Base-by-base conservation (phyloP, 2,329 filamentous ascomycete genomes). In the Stachybotrys chartarum region DNA sequence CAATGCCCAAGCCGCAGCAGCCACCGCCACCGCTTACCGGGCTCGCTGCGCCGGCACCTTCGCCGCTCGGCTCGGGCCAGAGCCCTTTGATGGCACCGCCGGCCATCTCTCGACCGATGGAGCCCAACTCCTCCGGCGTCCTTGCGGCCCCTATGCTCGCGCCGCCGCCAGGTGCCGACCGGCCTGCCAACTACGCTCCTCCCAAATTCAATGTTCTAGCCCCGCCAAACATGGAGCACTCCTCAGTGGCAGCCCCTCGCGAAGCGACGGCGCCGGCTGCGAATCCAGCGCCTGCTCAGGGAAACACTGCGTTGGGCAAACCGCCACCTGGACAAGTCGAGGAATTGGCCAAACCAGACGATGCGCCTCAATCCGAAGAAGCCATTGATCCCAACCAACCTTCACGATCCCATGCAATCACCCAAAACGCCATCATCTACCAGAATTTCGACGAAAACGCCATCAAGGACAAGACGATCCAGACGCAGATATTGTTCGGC, bases 371-470 rank as follows among this genome's bases (percentile, higher is more conserved):
- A 54, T 49, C 58, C 53, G 50, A 59, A 55, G 54, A 61, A 55
- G 57, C 57, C 7, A 45, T 59, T 17, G 61, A 63, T 31, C 54
- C 63, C 30, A 61, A 58, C n/a, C n/a, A 59, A 30, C 53, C 55
- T 60, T 67, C 61, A 6, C 30, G 55, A 18, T 49, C 56, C 12
- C 59, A 61, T 12, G 61, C 64, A 3, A 61, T 66, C 17, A 69
- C 63, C 3, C 79, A 85, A 50, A 79, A 79, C 61, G 77, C 81
- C 67, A 81, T 84, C 57, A 78, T 84, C 51, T 76, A 82, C 35
- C 81, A 83, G 54, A 83, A 82, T 59, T 84, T 85, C 63, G 75
- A 84, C 61, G 76, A 81, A 49, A 74, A 77, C 52, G 77, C 77
- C 50, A 75, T 84, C 58, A 77, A 77, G 61, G 80, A 84, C 59